Evolutionary conservation across 2,329 filamentous ascomycete genomes (phyloP), one percentile per base, ranked within the genome.

Genomic region (Ascochyta clinopodiicola): DNA sequence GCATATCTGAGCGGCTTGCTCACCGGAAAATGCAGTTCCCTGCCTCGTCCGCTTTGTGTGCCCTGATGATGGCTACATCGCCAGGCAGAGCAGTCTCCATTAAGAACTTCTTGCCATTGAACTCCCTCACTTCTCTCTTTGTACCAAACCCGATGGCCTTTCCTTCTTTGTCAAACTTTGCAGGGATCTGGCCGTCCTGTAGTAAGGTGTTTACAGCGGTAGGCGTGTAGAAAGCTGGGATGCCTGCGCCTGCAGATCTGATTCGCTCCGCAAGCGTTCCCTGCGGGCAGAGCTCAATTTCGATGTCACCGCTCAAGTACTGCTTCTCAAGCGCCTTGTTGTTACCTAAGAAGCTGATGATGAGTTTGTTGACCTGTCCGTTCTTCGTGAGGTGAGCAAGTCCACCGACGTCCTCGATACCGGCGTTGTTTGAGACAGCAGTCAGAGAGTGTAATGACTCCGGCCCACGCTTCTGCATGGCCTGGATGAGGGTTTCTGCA

Each of bases 351-450:
- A 89, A 94, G 1, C 88, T 91, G n/a, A 91, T 80, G 51, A 92
- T 87, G 64, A 93, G 82, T 61, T 89, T 86, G 63, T 84, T 81
- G 31, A 94, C 80, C 67, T 92, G 89, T 1, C 89, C 88, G 0
- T 85, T 84, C 53, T 86, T 82, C 0, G 88, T 87, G 27, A 94
- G 81, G 4, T 85, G 82, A 2, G 89, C 85, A 25, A 94, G 78
- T 0, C 90, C 90, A 15, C 72, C 72, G 2, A 86, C 84, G 34
- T 85, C 85, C 51, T 89, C 86, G 6, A 86, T 81, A 24, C 90
- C 90, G 15, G 90, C 90, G 70, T 94, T 94, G 72, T 94, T 94
- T 37, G 90, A 92, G 1, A 93, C 87, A 13, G 88, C 90, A 0
- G 89, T 92, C 22, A 94, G 77, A 6, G 69, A 70, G 32, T 75